These are phyloP conservation scores for Tolypocladium amazonense DNA, from an alignment of 2,329 filamentous ascomycete species.

Conservation along the genomic window DNA sequence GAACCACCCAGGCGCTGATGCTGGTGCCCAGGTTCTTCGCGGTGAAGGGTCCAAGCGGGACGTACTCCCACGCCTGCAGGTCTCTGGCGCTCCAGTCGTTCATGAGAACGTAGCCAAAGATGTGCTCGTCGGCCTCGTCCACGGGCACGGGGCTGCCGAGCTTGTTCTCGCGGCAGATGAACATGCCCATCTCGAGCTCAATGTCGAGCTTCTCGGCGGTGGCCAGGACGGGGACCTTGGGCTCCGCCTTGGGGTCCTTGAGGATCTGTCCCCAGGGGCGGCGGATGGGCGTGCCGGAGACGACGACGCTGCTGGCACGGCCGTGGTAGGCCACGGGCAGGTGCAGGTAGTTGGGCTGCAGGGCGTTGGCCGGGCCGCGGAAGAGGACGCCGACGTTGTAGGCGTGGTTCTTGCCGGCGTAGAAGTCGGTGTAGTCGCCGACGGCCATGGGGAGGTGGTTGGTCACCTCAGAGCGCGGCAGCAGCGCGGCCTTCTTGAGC, in stretches of 20 bases:
- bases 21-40: conserved; percentile 50
- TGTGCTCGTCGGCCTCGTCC: conserved; percentile 53
- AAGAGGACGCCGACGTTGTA: conserved; percentile 61
- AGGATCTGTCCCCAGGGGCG: conserved; percentile 68
- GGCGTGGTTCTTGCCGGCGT: conserved; percentile 69
- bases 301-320: conserved; percentile 63
- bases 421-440: conserved; percentile 80
- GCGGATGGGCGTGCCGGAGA: conserved; percentile 62
- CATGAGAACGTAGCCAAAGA: conserved; percentile 60
- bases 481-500: conserved; percentile 16
- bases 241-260: conserved; percentile 33
- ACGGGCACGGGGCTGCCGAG: conserved; percentile 59
- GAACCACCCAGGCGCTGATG: conserved; percentile 53
- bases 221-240: conserved; percentile 44
- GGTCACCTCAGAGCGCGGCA: conserved; percentile 34
- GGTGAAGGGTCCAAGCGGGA: conserved; percentile 51
- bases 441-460: conserved; percentile 67
- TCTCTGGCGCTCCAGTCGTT: conserved; percentile 57
- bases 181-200: conserved; percentile 69
- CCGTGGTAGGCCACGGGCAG: conserved; percentile 76
- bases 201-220: conserved; percentile 58
- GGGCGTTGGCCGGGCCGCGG: conserved; percentile 59
- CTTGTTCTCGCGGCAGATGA: conserved; percentile 55
- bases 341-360: conserved; percentile 74
- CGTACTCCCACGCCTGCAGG: conserved; percentile 51